phyloP scores from a whole-genome alignment of 202 grass and related monocot genomes.

The Musa balbisiana region DNA sequence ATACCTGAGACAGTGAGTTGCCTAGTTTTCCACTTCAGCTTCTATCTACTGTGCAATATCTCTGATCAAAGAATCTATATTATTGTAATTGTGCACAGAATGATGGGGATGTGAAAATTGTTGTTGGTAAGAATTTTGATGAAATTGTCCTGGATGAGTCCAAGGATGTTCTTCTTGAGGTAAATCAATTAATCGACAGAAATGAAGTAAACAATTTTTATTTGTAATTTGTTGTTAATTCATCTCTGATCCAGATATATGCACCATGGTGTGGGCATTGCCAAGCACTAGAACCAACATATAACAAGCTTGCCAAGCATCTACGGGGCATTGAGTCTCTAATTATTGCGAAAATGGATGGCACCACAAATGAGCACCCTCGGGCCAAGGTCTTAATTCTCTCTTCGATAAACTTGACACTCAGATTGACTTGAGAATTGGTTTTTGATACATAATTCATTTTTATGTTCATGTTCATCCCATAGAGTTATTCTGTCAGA shows the following conservation, averaged over 20 bases:
- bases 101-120: conserved; percentile 86
- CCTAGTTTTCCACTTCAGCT: conserved; percentile 10
- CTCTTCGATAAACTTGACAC: not conserved
- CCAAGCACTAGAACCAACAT: conserved; percentile 73
- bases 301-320: conserved; percentile 76
- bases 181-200: conserved; percentile 5
- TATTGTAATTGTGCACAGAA: conserved; percentile 46
- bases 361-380: conserved; percentile 77
- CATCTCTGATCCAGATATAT: conserved; percentile 51
- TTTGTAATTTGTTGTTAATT: not conserved
- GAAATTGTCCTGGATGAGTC: conserved; percentile 92
- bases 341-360: conserved; percentile 96
- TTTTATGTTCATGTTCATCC: not conserved
- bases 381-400: conserved; percentile 54
- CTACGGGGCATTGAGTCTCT: conserved; percentile 63
- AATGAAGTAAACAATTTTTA: conserved; percentile 11
- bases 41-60: conserved; percentile 6
- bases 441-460: not conserved
- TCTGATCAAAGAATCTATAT: conserved; percentile 7
- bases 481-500: not conserved
- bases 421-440: not conserved
- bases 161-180: conserved; percentile 95
- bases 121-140: conserved; percentile 89
- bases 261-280: conserved; percentile 98
- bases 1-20: conserved; percentile 65